A percentile compares a stretch with the other conserved stretches of the same genome.
Conservation (phyloP, 225 moss, liverwort and hornwort genomes). For the Antitrichia curtipendula region DNA sequence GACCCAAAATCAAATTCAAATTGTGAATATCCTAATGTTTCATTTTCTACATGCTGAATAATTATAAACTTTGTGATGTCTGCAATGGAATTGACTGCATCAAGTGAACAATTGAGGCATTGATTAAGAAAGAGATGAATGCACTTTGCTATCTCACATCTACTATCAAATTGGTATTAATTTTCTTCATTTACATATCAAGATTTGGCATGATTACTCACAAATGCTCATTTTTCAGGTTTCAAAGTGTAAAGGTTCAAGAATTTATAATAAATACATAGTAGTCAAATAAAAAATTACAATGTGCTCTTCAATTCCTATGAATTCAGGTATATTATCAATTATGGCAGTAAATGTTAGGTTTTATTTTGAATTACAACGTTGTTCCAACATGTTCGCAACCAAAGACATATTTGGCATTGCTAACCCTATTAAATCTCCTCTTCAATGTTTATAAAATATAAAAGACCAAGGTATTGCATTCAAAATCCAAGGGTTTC, state of each 20-base stretch:
- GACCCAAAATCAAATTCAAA: neutral
- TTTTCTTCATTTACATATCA: neutral
- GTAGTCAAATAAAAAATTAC: neutral
- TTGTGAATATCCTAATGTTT: neutral
- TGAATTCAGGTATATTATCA: neutral
- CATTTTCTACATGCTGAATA: neutral
- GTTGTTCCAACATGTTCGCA: neutral
- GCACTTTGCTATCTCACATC: neutral
- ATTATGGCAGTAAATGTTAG: neutral
- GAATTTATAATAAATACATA: neutral
- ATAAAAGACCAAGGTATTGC: too few species aligned
- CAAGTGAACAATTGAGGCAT: neutral
- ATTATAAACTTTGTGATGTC: neutral
- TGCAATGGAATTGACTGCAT: fast-evolving
- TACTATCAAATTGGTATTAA: neutral
- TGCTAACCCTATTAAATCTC: too few species aligned
- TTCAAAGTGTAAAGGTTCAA: neutral
- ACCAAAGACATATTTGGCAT: neutral
- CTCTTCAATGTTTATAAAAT: neutral
- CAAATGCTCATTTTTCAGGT: neutral
- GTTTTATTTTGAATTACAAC: neutral
- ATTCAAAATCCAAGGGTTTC: neutral
- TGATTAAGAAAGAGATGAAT: neutral
- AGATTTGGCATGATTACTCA: neutral
- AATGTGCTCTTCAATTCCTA: neutral